A percentile compares a stretch with the other conserved stretches of the same genome.
Conservation (phyloP, 192 early-diverging fungal species). For the Glomus cerebriforme region DNA sequence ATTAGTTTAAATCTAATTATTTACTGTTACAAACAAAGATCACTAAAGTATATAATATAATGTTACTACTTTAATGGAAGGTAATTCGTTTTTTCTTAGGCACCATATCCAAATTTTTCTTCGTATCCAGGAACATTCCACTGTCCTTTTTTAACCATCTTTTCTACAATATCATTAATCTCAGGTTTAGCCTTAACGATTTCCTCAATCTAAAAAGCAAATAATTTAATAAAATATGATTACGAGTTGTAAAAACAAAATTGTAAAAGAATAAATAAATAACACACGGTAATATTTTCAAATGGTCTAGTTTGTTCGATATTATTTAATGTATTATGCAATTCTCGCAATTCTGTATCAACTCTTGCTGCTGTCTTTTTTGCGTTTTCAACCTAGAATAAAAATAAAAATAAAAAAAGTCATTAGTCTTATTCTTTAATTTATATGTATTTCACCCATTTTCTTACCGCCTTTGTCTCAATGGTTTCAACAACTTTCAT, state of each 20-base stretch:
- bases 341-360: slow-evolving; percentile 81
- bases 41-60: too few species aligned
- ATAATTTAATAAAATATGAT: slow-evolving; percentile 2
- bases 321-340: slow-evolving; percentile 87
- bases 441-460: too few species aligned
- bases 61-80: too few species aligned
- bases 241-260: not conserved
- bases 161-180: slow-evolving; percentile 84
- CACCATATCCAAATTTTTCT: slow-evolving; percentile 76
- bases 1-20: too few species aligned
- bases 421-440: too few species aligned
- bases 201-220: slow-evolving; percentile 76
- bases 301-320: slow-evolving; percentile 93
- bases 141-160: slow-evolving; percentile 88
- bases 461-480: slow-evolving; percentile 75
- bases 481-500: slow-evolving; percentile 76
- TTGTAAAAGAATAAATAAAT: slow-evolving; percentile 18
- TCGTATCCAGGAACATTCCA: slow-evolving; percentile 95
- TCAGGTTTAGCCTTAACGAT: slow-evolving; percentile 92
- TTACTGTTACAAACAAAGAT: too few species aligned
- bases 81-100: not conserved
- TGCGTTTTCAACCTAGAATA: slow-evolving; percentile 72
- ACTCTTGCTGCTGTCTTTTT: slow-evolving; percentile 84
- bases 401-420: too few species aligned
- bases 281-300: slow-evolving; percentile 85